Conservation (phyloP, 192 early-diverging fungal genomes). For the Linderina pennispora region DNA sequence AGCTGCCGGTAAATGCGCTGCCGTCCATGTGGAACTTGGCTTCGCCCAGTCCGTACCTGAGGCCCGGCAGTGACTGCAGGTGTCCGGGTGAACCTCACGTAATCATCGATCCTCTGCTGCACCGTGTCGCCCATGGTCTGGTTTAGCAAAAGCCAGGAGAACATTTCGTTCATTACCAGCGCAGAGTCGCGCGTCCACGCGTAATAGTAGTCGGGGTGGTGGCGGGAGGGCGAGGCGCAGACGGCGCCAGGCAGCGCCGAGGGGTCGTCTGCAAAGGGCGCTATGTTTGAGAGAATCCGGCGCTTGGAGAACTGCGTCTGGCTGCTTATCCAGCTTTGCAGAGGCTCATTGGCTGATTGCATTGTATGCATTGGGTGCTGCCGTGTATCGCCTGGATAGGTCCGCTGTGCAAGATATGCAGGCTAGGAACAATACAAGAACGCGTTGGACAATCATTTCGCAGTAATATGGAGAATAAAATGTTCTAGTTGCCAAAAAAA, state of each 20-base stretch:
- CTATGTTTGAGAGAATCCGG: constrained; percentile 29
- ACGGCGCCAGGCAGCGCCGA: constrained; percentile 30
- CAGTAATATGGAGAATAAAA: too few species aligned
- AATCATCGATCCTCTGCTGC: constrained; percentile 8
- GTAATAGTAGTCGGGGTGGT: constrained; percentile 66
- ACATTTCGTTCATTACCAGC: constrained; percentile 49
- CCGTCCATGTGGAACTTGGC: constrained; percentile 62
- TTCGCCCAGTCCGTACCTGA: constrained; percentile 49
- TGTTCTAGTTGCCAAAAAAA: too few species aligned
- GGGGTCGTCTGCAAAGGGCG: constrained; percentile 11
- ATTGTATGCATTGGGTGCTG: constrained; percentile 1
- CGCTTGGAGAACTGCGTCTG: constrained; percentile 3
- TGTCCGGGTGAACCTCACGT: constrained; percentile 23
- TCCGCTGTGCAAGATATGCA: too few species aligned
- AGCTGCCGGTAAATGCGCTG: constrained; percentile 32
- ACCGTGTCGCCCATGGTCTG: not conserved
- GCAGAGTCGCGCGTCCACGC: constrained; percentile 66
- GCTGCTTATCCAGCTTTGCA: constrained; percentile 18
- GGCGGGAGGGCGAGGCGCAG: constrained; percentile 40
- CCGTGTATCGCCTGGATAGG: too few species aligned
- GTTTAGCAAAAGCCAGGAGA: constrained; percentile 28
- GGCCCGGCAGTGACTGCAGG: constrained; percentile 2
- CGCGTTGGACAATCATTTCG: too few species aligned
- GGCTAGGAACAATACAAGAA: too few species aligned
- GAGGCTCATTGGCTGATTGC: too few species aligned